Evolutionary conservation across 306 rosid species (phyloP), one percentile per base, ranked within the genome.

Genomic region (Mucuna pruriens): DNA sequence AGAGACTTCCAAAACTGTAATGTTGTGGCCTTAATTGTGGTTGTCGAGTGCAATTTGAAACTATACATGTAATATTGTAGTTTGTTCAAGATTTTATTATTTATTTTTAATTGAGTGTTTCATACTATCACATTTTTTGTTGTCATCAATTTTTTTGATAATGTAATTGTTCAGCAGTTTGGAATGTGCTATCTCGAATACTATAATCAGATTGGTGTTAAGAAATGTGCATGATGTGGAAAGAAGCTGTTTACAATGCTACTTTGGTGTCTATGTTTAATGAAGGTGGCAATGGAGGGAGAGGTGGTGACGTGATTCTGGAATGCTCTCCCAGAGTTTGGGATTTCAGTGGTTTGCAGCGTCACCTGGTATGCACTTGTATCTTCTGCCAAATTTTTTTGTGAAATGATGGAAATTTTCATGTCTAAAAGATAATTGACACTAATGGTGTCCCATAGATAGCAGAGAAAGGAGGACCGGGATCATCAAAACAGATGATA

Each of bases 301-400:
- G 89, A 83, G 99, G 99, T 0, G 99, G 99, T 38, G 96, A 93
- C 71, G 96, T 95, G 78, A 89, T 95, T 78, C 79, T 95, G 83
- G 90, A 93, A 86, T 89, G 98, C 82, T 91, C 98, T 80, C 85
- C 85, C 23, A 83, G 87, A 71, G 88, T 91, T 84, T 93, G 98
- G 98, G 99, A 95, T 85, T 91, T 90, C 72, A 93, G 97, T n/a
- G 85, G 97, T 79, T 86, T 93, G 86, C 92, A 88, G 66, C 97
- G 87, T 74, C 99, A 93, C 74, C 87, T 89, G 45, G 99, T 95
- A 87, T 77, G 89, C 34, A 52, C 69, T 57, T 63, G 42, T 78
- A 44, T 74, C 80, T 73, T 71, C 57, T 52, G 62, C 15, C 73
- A 51, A 42, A 57, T 17, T 65, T 17, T 71, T 88, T 39, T 69